Conservation (phyloP, 306 rosid species). For the Cucurbita maxima region DNA sequence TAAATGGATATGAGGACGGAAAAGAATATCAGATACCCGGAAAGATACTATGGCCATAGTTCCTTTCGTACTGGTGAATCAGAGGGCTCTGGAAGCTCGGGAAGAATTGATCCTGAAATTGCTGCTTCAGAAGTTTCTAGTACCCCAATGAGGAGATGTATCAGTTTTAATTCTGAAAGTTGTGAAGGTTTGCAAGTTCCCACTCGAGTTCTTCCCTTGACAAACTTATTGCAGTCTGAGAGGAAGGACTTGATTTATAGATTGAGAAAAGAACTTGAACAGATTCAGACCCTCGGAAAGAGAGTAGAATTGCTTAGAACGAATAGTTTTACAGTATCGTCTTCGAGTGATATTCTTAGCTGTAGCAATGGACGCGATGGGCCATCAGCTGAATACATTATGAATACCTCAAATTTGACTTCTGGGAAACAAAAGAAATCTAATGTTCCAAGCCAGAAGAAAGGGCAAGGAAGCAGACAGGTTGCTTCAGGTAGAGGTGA, state of each 20-base stretch:
- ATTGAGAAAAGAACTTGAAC: slow-evolving; percentile 55
- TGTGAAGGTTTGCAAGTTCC: slow-evolving; percentile 26
- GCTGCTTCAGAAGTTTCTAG: slow-evolving; percentile 57
- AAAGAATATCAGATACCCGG: slow-evolving; percentile 32
- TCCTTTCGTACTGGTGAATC: slow-evolving; percentile 45
- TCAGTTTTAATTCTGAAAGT: slow-evolving; percentile 35
- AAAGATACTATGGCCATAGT: slow-evolving; percentile 36
- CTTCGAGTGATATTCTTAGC: slow-evolving; percentile 68
- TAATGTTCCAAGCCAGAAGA: slow-evolving; percentile 17
- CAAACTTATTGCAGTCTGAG: slow-evolving; percentile 27
- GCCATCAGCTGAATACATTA: slow-evolving; percentile 18
- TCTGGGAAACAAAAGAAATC: slow-evolving; percentile 17
- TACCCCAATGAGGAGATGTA: slow-evolving; percentile 40
- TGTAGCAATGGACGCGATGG: slow-evolving; percentile 41
- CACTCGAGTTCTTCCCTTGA: slow-evolving; percentile 38
- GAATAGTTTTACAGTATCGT: slow-evolving; percentile 38
- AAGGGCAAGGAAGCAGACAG: slow-evolving; percentile 34
- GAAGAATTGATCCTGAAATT: slow-evolving; percentile 46
- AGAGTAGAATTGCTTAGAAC: slow-evolving; percentile 40
- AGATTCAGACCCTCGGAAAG: slow-evolving; percentile 41
- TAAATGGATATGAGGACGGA: slow-evolving; percentile 17
- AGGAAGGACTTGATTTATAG: slow-evolving; percentile 35
- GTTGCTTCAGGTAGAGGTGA: slow-evolving; percentile 41
- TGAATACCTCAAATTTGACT: slow-evolving; percentile 20
- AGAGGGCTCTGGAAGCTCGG: slow-evolving; percentile 75